Percentiles rank a stretch among this genome's conserved stretches.
Conservation (phyloP, 2,329 filamentous ascomycete genomes). For the Xylariaceae sp. region DNA sequence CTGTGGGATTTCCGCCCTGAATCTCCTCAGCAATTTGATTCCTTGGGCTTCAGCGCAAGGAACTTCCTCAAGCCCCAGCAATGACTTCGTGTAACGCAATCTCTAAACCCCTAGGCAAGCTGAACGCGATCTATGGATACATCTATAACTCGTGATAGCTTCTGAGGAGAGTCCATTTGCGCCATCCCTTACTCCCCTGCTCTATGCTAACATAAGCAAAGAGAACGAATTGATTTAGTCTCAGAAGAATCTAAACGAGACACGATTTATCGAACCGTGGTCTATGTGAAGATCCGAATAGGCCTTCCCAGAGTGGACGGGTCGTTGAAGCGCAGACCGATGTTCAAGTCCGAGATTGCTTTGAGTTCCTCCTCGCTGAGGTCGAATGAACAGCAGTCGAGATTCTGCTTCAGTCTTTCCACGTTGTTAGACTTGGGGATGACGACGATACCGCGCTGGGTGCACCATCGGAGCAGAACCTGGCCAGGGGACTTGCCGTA, state of each 20-base stretch:
- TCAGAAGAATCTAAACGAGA: neutral
- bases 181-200: too few relatives aligned
- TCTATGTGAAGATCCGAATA: constrained; percentile 37
- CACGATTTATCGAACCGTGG: neutral
- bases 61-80: too few relatives aligned
- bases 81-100: too few relatives aligned
- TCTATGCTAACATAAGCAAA: too few relatives aligned
- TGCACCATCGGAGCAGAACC: constrained; percentile 67
- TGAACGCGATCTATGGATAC: too few relatives aligned
- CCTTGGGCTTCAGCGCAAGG: too few relatives aligned
- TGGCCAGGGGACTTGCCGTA: constrained; percentile 63
- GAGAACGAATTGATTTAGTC: neutral
- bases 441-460: constrained; percentile 62
- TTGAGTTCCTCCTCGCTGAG: constrained; percentile 56
- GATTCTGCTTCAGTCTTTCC: constrained; percentile 53
- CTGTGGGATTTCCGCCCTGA: too few relatives aligned
- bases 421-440: constrained; percentile 64
- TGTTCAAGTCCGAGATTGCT: constrained; percentile 54
- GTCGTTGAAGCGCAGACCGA: constrained; percentile 59
- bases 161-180: too few relatives aligned
- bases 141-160: too few relatives aligned
- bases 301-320: constrained; percentile 40
- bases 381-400: constrained; percentile 58
- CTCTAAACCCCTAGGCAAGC: too few relatives aligned
- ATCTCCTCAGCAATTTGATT: too few relatives aligned